Evolutionary conservation across 108 stramenopile species (phyloP).

Genomic region (Cyclotella cryptica): DNA sequence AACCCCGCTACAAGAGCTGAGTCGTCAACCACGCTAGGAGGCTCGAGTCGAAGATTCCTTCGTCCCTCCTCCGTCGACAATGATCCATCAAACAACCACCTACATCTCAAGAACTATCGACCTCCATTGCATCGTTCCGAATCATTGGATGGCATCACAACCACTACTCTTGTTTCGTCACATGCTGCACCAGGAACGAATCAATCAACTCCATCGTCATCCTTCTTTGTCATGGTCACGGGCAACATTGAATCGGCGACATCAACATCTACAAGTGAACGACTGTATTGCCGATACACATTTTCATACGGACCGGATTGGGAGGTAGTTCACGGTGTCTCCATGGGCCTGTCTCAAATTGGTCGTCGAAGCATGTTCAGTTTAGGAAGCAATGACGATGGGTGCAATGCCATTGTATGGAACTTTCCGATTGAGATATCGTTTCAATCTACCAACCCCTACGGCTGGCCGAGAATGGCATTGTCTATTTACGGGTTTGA

Average conservation of each 20-base stretch:
- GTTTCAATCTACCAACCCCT: conserved; percentile 82
- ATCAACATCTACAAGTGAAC: conserved; percentile 49
- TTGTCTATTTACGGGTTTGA: conserved; percentile 79
- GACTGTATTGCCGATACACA: conserved; percentile 82
- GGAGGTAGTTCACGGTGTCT: conserved; percentile 75
- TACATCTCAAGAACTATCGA: conserved; percentile 26
- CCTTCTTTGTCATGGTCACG: conserved; percentile 66
- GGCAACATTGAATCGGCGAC: conserved; percentile 70
- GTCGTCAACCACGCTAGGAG: background rate
- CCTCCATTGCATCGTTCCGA: background rate
- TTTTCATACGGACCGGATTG: conserved; percentile 85
- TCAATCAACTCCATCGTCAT: conserved; percentile 31
- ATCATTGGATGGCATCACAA: conserved; percentile 1
- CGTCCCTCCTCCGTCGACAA: too few relatives aligned
- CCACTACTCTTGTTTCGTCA: background rate
- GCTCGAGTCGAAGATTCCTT: conserved; percentile 23
- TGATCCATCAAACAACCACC: conserved; percentile 20
- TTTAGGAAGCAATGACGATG: conserved; percentile 24
- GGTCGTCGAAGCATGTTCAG: conserved; percentile 38
- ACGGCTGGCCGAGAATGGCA: conserved; percentile 89
- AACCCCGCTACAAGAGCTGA: background rate
- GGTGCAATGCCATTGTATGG: conserved; percentile 70
- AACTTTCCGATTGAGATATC: conserved; percentile 89
- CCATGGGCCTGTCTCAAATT: conserved; percentile 56
- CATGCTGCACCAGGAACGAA: background rate